Base-by-base conservation (phyloP, 768 basidiomycete genomes). In the Tubosaeta sp. region DNA sequence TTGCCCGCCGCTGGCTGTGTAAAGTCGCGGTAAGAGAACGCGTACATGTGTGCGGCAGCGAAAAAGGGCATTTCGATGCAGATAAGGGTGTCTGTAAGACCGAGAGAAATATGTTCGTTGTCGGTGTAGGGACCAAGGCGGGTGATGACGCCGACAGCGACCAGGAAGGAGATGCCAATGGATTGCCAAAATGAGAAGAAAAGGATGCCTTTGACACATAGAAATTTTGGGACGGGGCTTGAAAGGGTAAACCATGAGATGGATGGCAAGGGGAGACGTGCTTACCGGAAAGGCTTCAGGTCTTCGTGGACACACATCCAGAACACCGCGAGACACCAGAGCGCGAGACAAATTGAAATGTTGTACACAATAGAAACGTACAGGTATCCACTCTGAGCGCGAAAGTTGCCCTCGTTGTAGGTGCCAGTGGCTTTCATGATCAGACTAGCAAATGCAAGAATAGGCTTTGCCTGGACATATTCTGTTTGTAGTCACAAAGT, bases 121-220 rank as follows among this genome's bases (percentile, higher is more conserved):
- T 94, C 89, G 8, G 84, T 89, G 71, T 95, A 95, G 12, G 90
- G 88, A 4, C 94, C 94, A 43, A 97, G 80, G 46, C 77, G 78
- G 33, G 75, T 83, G 66, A 98, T 90, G 46, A 75, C 79, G 9
- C 85, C 80, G 0, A 86, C 76, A 2, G 92, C 88, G 43, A 95
- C 95, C n/a, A 97, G 79, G 61, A 90, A 80, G 29, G 93, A 94
- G 46, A 99, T 81, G 43, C 64, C 81, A 46, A 95, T 80, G 19
- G 88, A 84, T 67, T 99, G 97, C 97, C 97, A 99, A 74, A 99
- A 99, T 2, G 91, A 94, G 71, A 97, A 95, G 77, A 97, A 97
- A 19, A 99, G 78, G 59, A 99, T 93, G 42, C 95, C 95, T 67
- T 99, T 99, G 59, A 99, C 94, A 66, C 94, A 99, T 26, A 98